These are phyloP conservation scores for Chaetomiaceae sp. DNA, from an alignment of 2,329 filamentous ascomycete genomes.

Conservation along the genomic window DNA sequence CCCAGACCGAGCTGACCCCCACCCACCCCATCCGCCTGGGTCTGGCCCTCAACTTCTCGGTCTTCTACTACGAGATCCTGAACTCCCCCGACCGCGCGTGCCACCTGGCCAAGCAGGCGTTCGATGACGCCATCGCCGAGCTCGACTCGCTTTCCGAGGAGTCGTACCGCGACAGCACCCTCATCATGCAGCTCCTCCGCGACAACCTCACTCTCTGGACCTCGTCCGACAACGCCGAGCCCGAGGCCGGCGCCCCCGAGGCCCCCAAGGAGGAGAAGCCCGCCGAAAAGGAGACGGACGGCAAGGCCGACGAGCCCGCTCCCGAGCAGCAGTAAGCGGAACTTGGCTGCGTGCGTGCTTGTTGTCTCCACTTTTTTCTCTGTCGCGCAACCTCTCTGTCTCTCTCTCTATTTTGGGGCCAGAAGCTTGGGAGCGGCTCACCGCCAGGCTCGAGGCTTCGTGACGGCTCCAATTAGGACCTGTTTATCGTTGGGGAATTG, in stretches of 20 bases:
- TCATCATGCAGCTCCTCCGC: slow-evolving; percentile 98
- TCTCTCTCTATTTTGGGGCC: slow-evolving; percentile 9
- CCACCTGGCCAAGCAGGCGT: slow-evolving; percentile 98
- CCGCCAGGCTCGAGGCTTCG: slow-evolving; percentile 5
- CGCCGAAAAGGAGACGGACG: slow-evolving; percentile 49
- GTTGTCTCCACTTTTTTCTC: slow-evolving; percentile 12
- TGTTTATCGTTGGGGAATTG: slow-evolving; percentile 8
- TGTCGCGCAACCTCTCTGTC: slow-evolving; percentile 9
- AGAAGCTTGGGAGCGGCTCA: slow-evolving; percentile 1
- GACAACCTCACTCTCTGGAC: slow-evolving; percentile 99
- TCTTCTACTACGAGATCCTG: slow-evolving; percentile 99
- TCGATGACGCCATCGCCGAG: slow-evolving; percentile 97
- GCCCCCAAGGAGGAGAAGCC: slow-evolving; percentile 48
- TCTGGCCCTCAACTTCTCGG: slow-evolving; percentile 97
- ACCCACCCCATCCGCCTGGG: slow-evolving; percentile 98
- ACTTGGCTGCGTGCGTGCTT: slow-evolving; percentile 1
- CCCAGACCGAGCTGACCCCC: slow-evolving; percentile 93
- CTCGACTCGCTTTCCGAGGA: slow-evolving; percentile 97
- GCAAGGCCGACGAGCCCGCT: slow-evolving; percentile 42
- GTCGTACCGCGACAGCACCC: slow-evolving; percentile 96
- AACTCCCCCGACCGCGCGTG: slow-evolving; percentile 97
- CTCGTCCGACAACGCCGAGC: slow-evolving; percentile 82
- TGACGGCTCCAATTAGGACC: background rate
- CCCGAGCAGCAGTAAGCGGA: slow-evolving; percentile 48
- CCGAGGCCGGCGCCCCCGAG: slow-evolving; percentile 60